Base-by-base conservation (phyloP, 75 land plant genomes). In the Selaginella tamariscina region DNA sequence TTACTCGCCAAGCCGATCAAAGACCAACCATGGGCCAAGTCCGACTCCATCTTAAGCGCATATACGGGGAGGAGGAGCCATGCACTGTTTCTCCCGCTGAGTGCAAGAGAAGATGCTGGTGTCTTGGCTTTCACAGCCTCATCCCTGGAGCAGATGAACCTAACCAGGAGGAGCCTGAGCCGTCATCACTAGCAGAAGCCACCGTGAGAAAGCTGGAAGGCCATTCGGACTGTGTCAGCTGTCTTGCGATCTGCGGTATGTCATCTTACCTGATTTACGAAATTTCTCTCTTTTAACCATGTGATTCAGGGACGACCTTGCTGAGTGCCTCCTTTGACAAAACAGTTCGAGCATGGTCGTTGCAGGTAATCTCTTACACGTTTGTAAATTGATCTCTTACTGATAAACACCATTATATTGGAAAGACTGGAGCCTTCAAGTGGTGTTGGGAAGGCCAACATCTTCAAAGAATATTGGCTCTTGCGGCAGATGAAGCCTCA, bases 241-340 rank as follows among this genome's bases (percentile, higher is more conserved):
- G 74, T 15, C 71, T 90, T 56, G 81, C 88, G 65, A 56, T 85
- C 74, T 86, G 87, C 72, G 96, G 96, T 90, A 76, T 20, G 70
- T 30, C 11, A 5, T 65, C 9, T 59, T 11, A 49, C 20, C 8
- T 59, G 62, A 8, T 8, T 59, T 21, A 23, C 24, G 8, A 59
- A 49, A 59, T 8, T 59, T 21, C 24, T 59, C 8, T 2, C 26
- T 26, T 59, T 23, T 23, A n/a, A 59, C 5, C 26, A 2, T 59
- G 21, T 78, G 67, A 31, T 83, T 74, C 72, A 86, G 96, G 87
- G 24, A 81, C 77, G 32, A 82, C 69, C 68, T 75, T 90, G 32
- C 75, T 90, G 56, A 90, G 96, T 77, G 86, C 84, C 2, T 86
- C 96, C 24, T 82, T 78, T 68, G 96, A 90, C 65, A 90, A 84